Conservation (phyloP, 2,329 filamentous ascomycete genomes). For the Monilinia vaccinii-corymbosi region DNA sequence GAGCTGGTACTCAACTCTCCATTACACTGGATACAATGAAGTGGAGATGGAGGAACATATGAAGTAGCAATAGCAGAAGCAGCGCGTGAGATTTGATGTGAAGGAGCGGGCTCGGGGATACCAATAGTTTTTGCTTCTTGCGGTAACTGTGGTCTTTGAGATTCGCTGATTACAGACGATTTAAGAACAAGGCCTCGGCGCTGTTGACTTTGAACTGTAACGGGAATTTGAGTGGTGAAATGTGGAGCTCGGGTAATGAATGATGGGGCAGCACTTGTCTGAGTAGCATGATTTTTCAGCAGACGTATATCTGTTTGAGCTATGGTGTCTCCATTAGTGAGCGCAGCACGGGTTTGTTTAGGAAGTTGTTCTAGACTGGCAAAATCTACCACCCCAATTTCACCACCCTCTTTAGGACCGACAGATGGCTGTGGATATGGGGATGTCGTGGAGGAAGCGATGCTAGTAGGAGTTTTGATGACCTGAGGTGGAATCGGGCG, state of each 20-base stretch:
- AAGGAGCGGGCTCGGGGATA: not conserved
- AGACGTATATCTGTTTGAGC: not conserved
- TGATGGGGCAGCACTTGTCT: constrained; percentile 4
- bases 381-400: not conserved
- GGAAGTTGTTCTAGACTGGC: not conserved
- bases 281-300: not conserved
- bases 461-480: not conserved
- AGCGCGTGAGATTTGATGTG: not conserved
- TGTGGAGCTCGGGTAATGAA: constrained; percentile 6
- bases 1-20: not conserved
- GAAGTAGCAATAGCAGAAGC: not conserved
- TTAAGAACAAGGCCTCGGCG: constrained; percentile 6
- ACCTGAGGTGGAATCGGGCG: not conserved
- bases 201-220: constrained; percentile 1
- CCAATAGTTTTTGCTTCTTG: not conserved
- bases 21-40: constrained; percentile 3
- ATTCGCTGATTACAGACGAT: not conserved
- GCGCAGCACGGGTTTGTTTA: not conserved
- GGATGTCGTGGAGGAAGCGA: not conserved
- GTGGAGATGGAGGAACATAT: not conserved
- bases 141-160: not conserved
- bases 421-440: not conserved
- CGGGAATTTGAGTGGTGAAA: constrained; percentile 5
- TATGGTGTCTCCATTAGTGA: not conserved
- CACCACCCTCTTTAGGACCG: not conserved